Evolutionary conservation across 257 asterid genomes (phyloP), one percentile per base, ranked within the genome.

Genomic region (Coffea eugenioides): DNA sequence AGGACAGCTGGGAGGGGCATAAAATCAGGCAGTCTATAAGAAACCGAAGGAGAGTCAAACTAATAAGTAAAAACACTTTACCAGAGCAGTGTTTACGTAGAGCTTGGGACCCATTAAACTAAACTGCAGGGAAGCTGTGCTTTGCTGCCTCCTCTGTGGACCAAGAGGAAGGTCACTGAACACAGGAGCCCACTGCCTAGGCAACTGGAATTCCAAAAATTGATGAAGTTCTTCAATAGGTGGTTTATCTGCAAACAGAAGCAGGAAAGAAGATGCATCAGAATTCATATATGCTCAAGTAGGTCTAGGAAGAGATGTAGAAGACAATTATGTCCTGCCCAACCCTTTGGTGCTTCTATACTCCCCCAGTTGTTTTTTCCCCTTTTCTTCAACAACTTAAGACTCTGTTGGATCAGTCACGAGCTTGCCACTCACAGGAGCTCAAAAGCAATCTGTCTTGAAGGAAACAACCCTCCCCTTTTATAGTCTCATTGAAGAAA

Each of bases 191-290:
- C 99, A 95, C 84, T 92, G 98, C 86, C 98, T 84, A 61, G 99
- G 99, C 84, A 93, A 91, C 87, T 96, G 99, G 88, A 96, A 96
- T 84, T 96, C 99, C 82, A 96, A 88, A 89, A 96, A 96, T 85
- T 96, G 99, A 82, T 96, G 93, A 83, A 96, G 98, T 88, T 96
- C 98, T 85, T 96, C 98, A 76, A 96, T 89, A n/a, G 98, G 99
- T 20, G 99, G 99, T 87, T 96, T 96, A 87, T 96, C 99, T 96
- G 91, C 88, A 87, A 71, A 71, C 61, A 74, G 76, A 80, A 41
- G 62, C 76, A 75, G 72, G 48, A 23, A 48, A 46, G 23, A 45
- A 68, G 68, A 80, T 71, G 23, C 18, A 75, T 69, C 78, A 21
- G 56, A 71, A 73, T 74, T n/a, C 45, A 51, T 5, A 2, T 18